Base-by-base conservation (phyloP, 768 basidiomycete genomes). In the Boletus patriciae region DNA sequence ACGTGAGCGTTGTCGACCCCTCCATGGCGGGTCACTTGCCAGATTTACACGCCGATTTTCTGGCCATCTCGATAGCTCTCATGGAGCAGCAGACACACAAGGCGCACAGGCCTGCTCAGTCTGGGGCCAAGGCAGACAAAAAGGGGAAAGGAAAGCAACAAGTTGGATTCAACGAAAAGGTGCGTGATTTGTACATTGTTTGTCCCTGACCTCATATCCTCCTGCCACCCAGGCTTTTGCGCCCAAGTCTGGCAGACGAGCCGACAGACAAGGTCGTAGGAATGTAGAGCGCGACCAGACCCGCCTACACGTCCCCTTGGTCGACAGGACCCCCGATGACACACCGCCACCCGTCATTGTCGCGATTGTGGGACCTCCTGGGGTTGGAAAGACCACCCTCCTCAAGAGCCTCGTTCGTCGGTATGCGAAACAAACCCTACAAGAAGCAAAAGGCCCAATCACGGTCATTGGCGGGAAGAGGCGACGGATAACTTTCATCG, bases 401-500 rank as follows among this genome's bases (percentile, higher is more conserved):
- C 80, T 98, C 62, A 93, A 94, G 69, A 91, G 88, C 62, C 84
- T 99, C 19, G 87, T 99, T 36, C 81, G 92, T 59, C 79, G 96
- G 43, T 95, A 92, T 72, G 92, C 96, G 11, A 99, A 98, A 68
- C 94, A 97, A 74, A 92, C 90, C 0, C 74, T 98, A 25, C 86
- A 83, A 62, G 92, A 98, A 27, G 85, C 88, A 55, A 88, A 90
- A 65, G 97, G 97, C 0, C 97, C 97, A 6, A 86, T 98, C 48
- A 99, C 97, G 0, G 90, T 98, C 21, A 89, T 98, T 44, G 87
- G 86, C 48, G 95, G 96, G 41, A 98, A 98, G 78, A 92, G 87
- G 65, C 81, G 92, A 47, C 78, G 97, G 15, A 77, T 98, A n/a
- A 98, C 97, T 0, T 94, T 98, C 70, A 82, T 99, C 49, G 97